phyloP scores from a whole-genome alignment of 176 grass and related monocot genomes.

The Aegilops sharonensis region DNA sequence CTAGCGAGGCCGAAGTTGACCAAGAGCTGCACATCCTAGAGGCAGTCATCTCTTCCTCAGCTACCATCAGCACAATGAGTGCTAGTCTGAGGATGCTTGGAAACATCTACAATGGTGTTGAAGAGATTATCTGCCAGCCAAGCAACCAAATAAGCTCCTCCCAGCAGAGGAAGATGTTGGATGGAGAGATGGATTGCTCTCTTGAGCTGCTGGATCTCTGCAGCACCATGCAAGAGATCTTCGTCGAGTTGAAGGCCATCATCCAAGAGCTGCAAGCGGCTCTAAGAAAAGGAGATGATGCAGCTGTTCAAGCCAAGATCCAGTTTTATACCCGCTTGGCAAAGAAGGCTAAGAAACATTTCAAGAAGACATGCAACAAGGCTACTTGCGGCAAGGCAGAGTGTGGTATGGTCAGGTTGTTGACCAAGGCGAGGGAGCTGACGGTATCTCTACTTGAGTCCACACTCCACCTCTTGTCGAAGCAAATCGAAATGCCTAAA shows the following conservation, averaged over 20 bases:
- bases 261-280: slow-evolving; percentile 28
- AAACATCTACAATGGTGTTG: slow-evolving; percentile 21
- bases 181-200: no score
- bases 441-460: slow-evolving; percentile 31
- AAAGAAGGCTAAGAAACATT: slow-evolving; percentile 35
- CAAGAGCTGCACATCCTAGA: slow-evolving; percentile 13
- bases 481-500: slow-evolving; percentile 27
- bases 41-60: slow-evolving; percentile 15
- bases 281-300: slow-evolving; percentile 36
- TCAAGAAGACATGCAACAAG: slow-evolving; percentile 26
- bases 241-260: neutral
- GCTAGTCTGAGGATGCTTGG: slow-evolving; percentile 13
- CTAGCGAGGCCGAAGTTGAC: neutral
- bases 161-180: no score
- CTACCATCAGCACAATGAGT: neutral
- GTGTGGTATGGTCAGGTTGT: neutral
- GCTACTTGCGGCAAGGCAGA: neutral
- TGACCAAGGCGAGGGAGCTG: slow-evolving; percentile 31
- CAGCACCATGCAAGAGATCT: no score
- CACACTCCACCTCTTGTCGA: slow-evolving; percentile 17
- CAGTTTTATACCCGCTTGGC: slow-evolving; percentile 9
- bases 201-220: no score
- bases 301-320: slow-evolving; percentile 11
- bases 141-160: neutral
- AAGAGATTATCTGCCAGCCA: neutral